Evolutionary conservation across 306 rosid species (phyloP).

Genomic region (Hippophae gyantsensis): DNA sequence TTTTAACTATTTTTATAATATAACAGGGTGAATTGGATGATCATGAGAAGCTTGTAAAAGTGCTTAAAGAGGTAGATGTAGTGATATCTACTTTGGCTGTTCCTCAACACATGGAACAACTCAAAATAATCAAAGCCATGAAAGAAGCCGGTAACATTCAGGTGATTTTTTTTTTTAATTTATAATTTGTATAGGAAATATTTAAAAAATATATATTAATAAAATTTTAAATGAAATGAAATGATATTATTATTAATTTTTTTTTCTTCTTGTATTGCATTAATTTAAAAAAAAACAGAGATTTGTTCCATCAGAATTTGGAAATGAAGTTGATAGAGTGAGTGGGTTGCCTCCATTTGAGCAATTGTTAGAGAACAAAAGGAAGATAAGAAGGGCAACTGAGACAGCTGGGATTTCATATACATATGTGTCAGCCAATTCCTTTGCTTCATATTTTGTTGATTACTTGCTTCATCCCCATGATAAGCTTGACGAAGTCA

Average conservation of each 20-base stretch:
- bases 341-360: conserved; percentile 33
- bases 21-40: conserved; percentile 34
- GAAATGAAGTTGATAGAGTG: conserved; percentile 30
- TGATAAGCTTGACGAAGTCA: conserved; percentile 12
- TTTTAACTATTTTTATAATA: neutral
- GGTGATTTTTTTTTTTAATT: conserved; percentile 9
- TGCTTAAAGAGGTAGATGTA: conserved; percentile 24
- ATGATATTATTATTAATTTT: too few species aligned
- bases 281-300: conserved; percentile 20
- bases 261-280: neutral
- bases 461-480: conserved; percentile 28
- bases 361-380: conserved; percentile 24
- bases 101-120: conserved; percentile 39
- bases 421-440: conserved; percentile 30
- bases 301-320: conserved; percentile 37
- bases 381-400: conserved; percentile 37
- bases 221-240: too few species aligned
- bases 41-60: conserved; percentile 29
- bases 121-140: conserved; percentile 38
- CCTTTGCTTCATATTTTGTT: conserved; percentile 30
- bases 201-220: too few species aligned
- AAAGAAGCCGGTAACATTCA: conserved; percentile 33
- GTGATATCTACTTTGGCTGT: conserved; percentile 35
- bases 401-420: conserved; percentile 33
- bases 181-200: too few species aligned